Evolutionary conservation across 2,329 filamentous ascomycete genomes (phyloP).

Genomic region (Cryoendolithus antarcticus): DNA sequence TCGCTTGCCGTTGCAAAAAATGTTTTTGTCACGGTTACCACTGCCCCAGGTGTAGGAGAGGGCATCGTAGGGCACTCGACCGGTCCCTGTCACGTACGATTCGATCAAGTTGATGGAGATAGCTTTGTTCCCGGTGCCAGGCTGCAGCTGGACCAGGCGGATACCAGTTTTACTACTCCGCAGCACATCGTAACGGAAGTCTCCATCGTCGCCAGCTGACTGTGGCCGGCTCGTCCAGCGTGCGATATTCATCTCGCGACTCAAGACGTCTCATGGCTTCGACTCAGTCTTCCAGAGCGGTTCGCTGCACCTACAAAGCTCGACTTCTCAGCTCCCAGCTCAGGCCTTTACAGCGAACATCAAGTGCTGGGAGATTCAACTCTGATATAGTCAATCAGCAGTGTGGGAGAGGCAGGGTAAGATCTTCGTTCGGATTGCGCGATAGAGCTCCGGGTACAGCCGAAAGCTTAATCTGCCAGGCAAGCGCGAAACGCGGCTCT

Average conservation of each 20-base stretch:
- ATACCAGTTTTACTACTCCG: constrained; percentile 16
- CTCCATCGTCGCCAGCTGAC: constrained; percentile 3
- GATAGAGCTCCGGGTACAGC: too few species aligned
- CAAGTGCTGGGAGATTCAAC: too few species aligned
- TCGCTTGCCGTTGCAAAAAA: constrained; percentile 16
- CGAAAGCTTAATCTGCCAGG: too few species aligned
- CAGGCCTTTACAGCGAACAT: too few species aligned
- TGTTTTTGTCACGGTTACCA: constrained; percentile 11
- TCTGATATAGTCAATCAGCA: too few species aligned
- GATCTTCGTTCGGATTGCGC: too few species aligned
- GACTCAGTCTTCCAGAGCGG: too few species aligned
- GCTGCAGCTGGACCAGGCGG: constrained; percentile 15
- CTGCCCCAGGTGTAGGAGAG: constrained; percentile 21
- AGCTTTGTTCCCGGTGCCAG: constrained; percentile 14
- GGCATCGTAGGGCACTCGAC: constrained; percentile 16
- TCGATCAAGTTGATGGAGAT: constrained; percentile 17
- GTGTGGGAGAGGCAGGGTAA: too few species aligned
- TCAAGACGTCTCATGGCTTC: too few species aligned
- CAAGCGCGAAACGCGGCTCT: constrained; percentile 20
- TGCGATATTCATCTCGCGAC: constrained; percentile 4
- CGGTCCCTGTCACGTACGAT: constrained; percentile 12
- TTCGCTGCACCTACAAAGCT: too few species aligned
- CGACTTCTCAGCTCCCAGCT: too few species aligned
- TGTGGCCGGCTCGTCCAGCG: constrained; percentile 13
- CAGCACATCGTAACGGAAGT: constrained; percentile 15